Percentiles rank a stretch among this genome's conserved stretches.
These are phyloP conservation scores for Leccinum rimulosum DNA, from an alignment of 768 basidiomycete genomes.

Conservation along the genomic window DNA sequence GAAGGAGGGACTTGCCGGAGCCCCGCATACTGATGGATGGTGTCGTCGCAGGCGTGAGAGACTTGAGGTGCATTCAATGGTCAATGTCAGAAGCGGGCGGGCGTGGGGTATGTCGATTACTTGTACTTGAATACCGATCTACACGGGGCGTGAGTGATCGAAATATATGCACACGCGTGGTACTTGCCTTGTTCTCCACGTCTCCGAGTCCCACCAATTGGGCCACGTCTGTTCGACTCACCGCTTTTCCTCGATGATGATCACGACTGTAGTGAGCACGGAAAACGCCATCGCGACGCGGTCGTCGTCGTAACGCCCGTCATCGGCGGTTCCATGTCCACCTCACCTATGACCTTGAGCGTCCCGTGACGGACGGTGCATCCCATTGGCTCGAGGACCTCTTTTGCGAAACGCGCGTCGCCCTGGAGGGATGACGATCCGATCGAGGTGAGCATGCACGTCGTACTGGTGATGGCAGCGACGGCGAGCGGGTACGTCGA, in stretches of 20 bases:
- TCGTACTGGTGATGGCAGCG: conserved; percentile 95
- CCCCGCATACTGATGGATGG: conserved; percentile 91
- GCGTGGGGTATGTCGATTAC: conserved; percentile 69
- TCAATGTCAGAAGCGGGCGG: conserved; percentile 12
- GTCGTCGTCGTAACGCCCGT: conserved; percentile 99
- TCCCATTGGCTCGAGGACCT: conserved; percentile 93
- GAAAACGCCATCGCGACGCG: conserved; percentile 99
- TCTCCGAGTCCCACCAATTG: conserved; percentile 97
- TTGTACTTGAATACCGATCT: conserved; percentile 88
- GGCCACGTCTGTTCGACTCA: conserved; percentile 99
- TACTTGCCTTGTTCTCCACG: conserved; percentile 81
- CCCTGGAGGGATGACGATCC: conserved; percentile 69
- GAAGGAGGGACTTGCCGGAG: conserved; percentile 91
- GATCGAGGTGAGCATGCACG: conserved; percentile 91
- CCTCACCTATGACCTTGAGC: conserved; percentile 55
- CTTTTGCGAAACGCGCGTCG: conserved; percentile 69
- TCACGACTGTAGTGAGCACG: conserved; percentile 73
- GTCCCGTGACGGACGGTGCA: conserved; percentile 84
- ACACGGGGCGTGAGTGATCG: neutral
- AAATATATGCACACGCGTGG: neutral
- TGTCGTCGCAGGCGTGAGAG: conserved; percentile 31
- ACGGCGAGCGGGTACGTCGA: conserved; percentile 96
- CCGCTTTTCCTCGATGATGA: conserved; percentile 89
- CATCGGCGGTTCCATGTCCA: conserved; percentile 95
- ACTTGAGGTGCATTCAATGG: neutral